phyloP scores from a whole-genome alignment of 2,329 filamentous ascomycete species.

The Teratosphaeria nubilosa region DNA sequence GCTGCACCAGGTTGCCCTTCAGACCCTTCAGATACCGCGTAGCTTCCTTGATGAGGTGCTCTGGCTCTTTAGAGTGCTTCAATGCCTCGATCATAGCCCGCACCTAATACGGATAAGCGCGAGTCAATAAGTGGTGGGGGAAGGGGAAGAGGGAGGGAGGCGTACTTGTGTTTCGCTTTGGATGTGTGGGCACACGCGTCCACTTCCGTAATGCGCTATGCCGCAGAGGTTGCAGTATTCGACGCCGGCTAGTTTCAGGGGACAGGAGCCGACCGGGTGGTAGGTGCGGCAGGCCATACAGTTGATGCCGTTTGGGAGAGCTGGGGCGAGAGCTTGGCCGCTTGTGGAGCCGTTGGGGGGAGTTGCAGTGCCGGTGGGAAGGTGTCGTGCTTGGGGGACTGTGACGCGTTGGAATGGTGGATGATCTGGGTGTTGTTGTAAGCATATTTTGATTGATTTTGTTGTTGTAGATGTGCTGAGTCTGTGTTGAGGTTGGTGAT shows the following conservation, averaged over 20 bases:
- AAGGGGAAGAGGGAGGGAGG: not conserved
- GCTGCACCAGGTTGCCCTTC: conserved; percentile 45
- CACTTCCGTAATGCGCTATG: conserved; percentile 48
- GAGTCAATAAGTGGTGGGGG: not conserved
- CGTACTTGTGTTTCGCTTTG: conserved; percentile 42
- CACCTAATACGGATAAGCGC: conserved; percentile 36
- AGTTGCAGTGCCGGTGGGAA: not conserved
- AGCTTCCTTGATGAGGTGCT: conserved; percentile 43
- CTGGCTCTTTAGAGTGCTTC: conserved; percentile 47
- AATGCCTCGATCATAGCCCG: conserved; percentile 54
- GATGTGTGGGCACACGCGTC: conserved; percentile 52
- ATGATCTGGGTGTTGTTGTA: not conserved
- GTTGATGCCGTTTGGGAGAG: conserved; percentile 12
- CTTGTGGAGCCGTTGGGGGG: not conserved
- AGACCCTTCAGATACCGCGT: conserved; percentile 48
- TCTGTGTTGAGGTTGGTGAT: not conserved
- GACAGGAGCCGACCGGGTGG: conserved; percentile 52
- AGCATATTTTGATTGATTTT: not conserved
- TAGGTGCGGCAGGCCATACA: conserved; percentile 46
- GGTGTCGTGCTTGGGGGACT: conserved; percentile 1
- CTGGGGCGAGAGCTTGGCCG: conserved; percentile 1
- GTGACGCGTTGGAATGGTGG: conserved; percentile 14
- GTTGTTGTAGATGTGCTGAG: not conserved
- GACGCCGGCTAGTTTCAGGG: conserved; percentile 47
- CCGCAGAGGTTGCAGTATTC: conserved; percentile 57